These are phyloP conservation scores for Penicillium maclennaniae DNA, from an alignment of 495 filamentous ascomycete species.

Conservation along the genomic window DNA sequence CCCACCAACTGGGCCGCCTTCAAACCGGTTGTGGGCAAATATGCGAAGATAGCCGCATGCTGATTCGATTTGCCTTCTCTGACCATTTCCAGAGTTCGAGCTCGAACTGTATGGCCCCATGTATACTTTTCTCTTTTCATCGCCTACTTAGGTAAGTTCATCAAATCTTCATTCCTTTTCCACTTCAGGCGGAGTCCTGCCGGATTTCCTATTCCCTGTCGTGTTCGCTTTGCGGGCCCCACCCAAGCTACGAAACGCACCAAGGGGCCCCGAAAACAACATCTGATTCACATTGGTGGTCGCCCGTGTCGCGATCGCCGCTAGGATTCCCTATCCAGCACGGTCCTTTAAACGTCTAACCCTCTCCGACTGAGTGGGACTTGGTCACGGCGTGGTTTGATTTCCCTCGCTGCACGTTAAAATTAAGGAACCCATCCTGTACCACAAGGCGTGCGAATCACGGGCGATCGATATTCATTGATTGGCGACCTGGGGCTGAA, in stretches of 20 bases:
- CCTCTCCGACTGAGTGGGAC: background rate
- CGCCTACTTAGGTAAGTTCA: background rate
- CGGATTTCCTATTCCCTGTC: background rate
- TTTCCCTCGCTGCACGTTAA: slow-evolving; percentile 13
- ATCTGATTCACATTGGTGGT: slow-evolving; percentile 12
- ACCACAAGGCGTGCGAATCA: slow-evolving; percentile 19
- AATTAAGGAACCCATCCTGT: slow-evolving; percentile 23
- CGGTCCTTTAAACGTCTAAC: background rate
- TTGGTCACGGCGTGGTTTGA: background rate
- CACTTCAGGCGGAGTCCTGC: background rate
- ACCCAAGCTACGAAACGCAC: background rate
- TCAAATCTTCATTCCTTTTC: background rate
- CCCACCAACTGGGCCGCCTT: slow-evolving; percentile 10
- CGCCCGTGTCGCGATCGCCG: slow-evolving; percentile 28
- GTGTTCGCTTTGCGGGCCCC: background rate
- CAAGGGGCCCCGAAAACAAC: background rate
- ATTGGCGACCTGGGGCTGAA: slow-evolving; percentile 1
- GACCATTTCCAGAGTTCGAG: slow-evolving; percentile 1
- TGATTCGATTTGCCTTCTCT: slow-evolving; percentile 2
- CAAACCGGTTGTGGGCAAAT: slow-evolving; percentile 1
- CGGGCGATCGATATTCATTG: slow-evolving; percentile 3
- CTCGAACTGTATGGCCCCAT: background rate
- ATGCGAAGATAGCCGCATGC: slow-evolving; percentile 4
- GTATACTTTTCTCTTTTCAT: too few species aligned
- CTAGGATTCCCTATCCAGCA: slow-evolving; percentile 32